Conservation (phyloP, 2,329 filamentous ascomycete genomes). For the Aspergillus piperis region DNA sequence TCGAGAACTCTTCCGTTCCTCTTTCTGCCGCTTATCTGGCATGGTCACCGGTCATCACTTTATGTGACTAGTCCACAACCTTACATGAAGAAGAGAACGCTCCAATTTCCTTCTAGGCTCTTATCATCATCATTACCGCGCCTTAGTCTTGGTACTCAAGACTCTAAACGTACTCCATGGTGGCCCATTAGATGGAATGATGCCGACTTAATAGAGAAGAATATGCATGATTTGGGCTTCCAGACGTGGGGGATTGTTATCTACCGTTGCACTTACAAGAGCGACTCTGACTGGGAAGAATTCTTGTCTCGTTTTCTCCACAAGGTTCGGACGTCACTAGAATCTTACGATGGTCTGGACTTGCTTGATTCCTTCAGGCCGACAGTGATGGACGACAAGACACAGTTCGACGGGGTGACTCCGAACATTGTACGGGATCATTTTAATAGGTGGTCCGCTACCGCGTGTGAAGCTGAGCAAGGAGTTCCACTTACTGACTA, state of each 20-base stretch:
- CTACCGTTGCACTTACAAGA: constrained; percentile 12
- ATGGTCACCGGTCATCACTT: neutral
- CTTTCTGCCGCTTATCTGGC: neutral
- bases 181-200: neutral
- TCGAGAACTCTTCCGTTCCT: neutral
- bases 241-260: constrained; percentile 2
- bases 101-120: neutral
- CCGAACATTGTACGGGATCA: neutral
- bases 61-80: neutral
- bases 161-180: neutral
- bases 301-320: constrained; percentile 2
- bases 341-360: neutral
- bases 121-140: neutral
- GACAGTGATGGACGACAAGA: constrained; percentile 5
- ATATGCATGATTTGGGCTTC: neutral
- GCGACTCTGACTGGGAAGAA: constrained; percentile 11
- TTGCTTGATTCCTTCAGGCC: neutral
- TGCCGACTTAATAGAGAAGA: constrained; percentile 1
- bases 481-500: neutral
- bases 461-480: constrained; percentile 4
- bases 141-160: neutral
- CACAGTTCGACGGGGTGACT: constrained; percentile 1
- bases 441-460: constrained; percentile 7
- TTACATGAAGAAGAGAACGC: neutral
- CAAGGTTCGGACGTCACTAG: neutral